Evolutionary conservation across 495 filamentous ascomycete species (phyloP), one percentile per base, ranked within the genome.

Genomic region (Baudoinia panamericana): DNA sequence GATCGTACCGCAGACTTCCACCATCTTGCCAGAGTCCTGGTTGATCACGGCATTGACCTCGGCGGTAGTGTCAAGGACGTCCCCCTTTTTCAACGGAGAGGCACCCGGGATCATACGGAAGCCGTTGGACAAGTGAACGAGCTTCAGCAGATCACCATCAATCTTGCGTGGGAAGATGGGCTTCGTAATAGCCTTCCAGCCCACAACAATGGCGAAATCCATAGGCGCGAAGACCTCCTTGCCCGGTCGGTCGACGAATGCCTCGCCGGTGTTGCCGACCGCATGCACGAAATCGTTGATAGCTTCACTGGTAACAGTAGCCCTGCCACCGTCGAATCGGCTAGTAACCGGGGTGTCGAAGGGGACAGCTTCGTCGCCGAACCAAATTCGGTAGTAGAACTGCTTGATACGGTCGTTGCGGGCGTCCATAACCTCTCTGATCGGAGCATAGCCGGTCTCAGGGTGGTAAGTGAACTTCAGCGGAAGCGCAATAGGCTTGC

Each of bases 281-380:
- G 90, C 92, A 56, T 97, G 87, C 12, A 97, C 86, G 50, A 97
- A 97, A 64, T 97, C 92, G 40, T 88, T 88, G 56, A 97, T 94
- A 37, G 80, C 86, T 50, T 93, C 81, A 31, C 76, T 75, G 10
- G 85, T 94, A 49, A 97, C 84, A 12, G 71, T 83, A 24, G 82
- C 71, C 46, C 73, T 73, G 46, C 92, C 92, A 53, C 90, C 90
- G 46, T 82, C 82, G 57, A 97, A 97, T 30, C 75, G 78, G 52
- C 80, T 78, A 3, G 84, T 84, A 26, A 92, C 81, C 11, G 81
- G 65, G 8, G 77, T 76, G 51, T 95, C 78, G 36, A 94, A 84
- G 22, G 93, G 82, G 15, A 87, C 70, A 19, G 69, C 56, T 52
- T 90, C 87, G 52, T 84, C 76, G 12, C 86, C 92, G 52, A 97